phyloP scores from a whole-genome alignment of 1,139 yeast genomes.

The Taphrina flavorubra region DNA sequence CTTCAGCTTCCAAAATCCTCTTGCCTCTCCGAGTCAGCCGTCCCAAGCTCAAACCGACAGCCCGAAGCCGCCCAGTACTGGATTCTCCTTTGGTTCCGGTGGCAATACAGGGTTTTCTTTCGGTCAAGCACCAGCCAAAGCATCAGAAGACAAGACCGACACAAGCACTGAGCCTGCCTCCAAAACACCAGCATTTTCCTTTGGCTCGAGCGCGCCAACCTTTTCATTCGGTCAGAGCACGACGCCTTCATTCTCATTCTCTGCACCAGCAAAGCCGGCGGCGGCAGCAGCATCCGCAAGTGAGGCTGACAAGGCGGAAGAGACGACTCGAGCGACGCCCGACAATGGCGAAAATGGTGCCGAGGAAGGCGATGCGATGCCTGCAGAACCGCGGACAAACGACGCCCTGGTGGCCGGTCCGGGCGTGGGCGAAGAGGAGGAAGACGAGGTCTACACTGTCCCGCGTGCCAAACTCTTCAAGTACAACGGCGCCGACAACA shows the following conservation, averaged over 20 bases:
- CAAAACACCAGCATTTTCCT: conserved; percentile 22
- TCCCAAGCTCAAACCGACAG: neutral
- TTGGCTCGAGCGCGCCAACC: conserved; percentile 25
- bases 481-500: neutral
- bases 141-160: neutral
- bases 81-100: conserved; percentile 22
- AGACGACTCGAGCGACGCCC: neutral
- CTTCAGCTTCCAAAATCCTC: conserved; percentile 41
- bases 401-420: conserved; percentile 55
- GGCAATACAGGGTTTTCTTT: conserved; percentile 25
- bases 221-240: conserved; percentile 20
- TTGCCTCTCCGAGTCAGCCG: conserved; percentile 34
- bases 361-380: conserved; percentile 27
- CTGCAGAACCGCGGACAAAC: conserved; percentile 41
- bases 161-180: neutral
- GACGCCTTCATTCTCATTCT: conserved; percentile 34
- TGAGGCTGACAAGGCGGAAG: conserved; percentile 16
- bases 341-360: conserved; percentile 44
- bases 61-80: conserved; percentile 15
- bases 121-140: conserved; percentile 21
- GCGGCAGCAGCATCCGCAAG: neutral
- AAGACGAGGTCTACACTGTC: conserved; percentile 58
- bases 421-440: conserved; percentile 87
- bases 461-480: conserved; percentile 23
- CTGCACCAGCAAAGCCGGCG: conserved; percentile 6